Evolutionary conservation across 371 early-diverging fungal species (phyloP).

Genomic region (Batkoa obscura): DNA sequence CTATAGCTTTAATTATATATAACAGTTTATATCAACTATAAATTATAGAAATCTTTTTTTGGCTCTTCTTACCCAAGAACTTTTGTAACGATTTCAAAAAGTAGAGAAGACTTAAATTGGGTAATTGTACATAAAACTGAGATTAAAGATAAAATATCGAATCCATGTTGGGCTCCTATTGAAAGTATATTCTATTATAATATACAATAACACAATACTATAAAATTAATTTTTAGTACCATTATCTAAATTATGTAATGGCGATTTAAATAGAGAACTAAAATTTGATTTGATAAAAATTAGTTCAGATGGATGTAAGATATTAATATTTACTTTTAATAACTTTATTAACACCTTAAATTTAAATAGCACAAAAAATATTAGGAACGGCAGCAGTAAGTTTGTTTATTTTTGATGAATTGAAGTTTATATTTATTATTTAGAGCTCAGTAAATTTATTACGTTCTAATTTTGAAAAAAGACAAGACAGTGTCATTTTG

Average conservation of each 20-base stretch:
- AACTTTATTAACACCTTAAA: too few relatives aligned
- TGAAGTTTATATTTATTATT: too few relatives aligned
- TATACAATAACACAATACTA: too few relatives aligned
- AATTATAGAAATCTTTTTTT: background rate
- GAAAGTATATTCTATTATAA: background rate
- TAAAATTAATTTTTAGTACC: background rate
- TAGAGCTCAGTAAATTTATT: too few relatives aligned
- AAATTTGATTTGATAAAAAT: background rate
- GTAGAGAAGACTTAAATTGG: background rate
- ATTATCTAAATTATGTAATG: background rate
- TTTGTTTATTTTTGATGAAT: background rate
- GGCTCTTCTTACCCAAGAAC: background rate
- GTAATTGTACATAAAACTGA: background rate
- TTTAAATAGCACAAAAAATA: slow-evolving; percentile 13
- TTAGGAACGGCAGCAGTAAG: slow-evolving; percentile 11
- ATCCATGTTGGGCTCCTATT: background rate
- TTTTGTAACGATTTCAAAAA: background rate
- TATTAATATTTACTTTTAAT: background rate
- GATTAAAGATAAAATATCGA: background rate
- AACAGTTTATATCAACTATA: background rate
- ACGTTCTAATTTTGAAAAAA: too few relatives aligned
- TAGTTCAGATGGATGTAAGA: background rate
- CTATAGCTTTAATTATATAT: too few relatives aligned
- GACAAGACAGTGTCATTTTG: background rate
- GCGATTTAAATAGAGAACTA: background rate